Percentiles rank a stretch among this genome's conserved stretches.
Evolutionary conservation across 176 grass and related monocot species (phyloP).

Genomic region (Tuctoria greenei): DNA sequence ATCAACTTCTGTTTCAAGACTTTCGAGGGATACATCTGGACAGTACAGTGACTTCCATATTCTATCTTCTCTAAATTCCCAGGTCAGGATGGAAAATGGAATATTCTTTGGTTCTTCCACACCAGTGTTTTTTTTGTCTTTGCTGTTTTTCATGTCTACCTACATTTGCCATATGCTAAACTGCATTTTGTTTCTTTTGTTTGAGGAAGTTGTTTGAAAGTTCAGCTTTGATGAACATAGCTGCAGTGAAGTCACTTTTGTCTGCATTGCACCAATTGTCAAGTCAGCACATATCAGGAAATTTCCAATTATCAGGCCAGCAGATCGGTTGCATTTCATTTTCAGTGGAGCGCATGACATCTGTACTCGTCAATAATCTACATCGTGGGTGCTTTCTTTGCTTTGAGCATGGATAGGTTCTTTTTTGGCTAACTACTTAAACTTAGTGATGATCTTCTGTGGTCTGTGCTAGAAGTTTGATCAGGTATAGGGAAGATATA

Average conservation of each 20-base stretch:
- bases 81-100: conserved; percentile 58
- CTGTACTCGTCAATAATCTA: conserved; percentile 90
- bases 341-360: conserved; percentile 89
- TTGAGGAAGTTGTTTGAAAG: conserved; percentile 94
- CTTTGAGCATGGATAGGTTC: background rate
- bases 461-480: background rate
- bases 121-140: background rate
- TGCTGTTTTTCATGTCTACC: conserved; percentile 19
- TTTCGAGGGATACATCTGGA: conserved; percentile 87
- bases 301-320: conserved; percentile 61
- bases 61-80: conserved; percentile 98
- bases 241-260: conserved; percentile 91
- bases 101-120: conserved; percentile 14
- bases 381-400: conserved; percentile 62
- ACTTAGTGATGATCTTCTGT: conserved; percentile 22
- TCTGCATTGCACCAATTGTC: conserved; percentile 91
- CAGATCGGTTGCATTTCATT: conserved; percentile 80
- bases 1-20: conserved; percentile 86
- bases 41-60: conserved; percentile 99
- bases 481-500: background rate
- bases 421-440: conserved; percentile 16
- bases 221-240: conserved; percentile 88
- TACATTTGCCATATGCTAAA: conserved; percentile 21
- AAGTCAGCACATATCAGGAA: conserved; percentile 78
- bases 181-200: conserved; percentile 43